Evolutionary conservation across 1,284 basidiomycete genomes (phyloP), one percentile per base, ranked within the genome.

Genomic region (Ganoderma resinaceum): DNA sequence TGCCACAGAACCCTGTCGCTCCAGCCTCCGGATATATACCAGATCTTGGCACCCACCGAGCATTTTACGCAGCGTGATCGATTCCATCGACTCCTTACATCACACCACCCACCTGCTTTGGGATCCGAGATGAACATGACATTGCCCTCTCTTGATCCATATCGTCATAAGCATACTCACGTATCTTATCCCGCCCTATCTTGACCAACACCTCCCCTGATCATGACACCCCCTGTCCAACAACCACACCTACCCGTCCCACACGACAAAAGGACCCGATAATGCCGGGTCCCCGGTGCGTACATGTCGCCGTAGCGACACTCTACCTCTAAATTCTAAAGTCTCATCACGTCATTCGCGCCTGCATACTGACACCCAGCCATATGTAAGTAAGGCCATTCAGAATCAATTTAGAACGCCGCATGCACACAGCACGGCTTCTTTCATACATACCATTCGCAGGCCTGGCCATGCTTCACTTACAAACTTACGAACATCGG

Each of bases 51-150:
- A 76, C 71, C 72, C 66, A 65, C 62, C 70, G 72, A 72, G 68
- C 68, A 74, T 74, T 74, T 62, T 71, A 74, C 75, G 75, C 76
- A 73, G 74, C 75, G 70, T 77, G 75, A 76, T 76, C 75, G 74
- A 75, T 75, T 75, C 73, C 75, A 76, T 73, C 74, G 68, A 67
- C 72, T 68, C 68, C 72, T 73, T 72, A 73, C 73, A 76, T 76
- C 75, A 72, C 75, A 68, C 72, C 73, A 71, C 69, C 71, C 64
- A 68, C 72, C 74, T 73, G 65, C 71, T 71, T 73, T 74, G 70
- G 67, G 73, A 67, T 72, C 72, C 76, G 66, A 70, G 72, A 70
- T 74, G 72, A 65, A 67, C 71, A 70, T 60, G 61, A 43, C 69
- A 68, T 59, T 43, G 33, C 55, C 43, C 29, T 64, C 53, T 40